Conservation (phyloP, 257 asterid species). For the Nicotiana tabacum region DNA sequence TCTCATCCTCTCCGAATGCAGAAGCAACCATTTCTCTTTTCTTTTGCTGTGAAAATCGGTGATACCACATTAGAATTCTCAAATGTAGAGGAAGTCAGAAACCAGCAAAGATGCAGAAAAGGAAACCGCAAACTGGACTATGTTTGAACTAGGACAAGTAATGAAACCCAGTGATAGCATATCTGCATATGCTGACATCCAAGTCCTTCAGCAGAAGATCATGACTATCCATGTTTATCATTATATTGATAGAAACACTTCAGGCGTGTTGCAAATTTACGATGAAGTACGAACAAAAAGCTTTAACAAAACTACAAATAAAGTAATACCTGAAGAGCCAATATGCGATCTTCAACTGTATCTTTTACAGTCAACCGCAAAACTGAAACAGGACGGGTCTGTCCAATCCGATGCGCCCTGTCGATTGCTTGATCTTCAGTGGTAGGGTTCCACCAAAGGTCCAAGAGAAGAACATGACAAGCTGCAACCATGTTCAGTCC, state of each 20-base stretch:
- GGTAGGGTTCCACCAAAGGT: conserved; percentile 99
- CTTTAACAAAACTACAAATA: neutral
- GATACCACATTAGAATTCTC: neutral
- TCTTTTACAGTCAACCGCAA: conserved; percentile 85
- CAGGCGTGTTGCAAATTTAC: neutral
- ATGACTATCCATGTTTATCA: neutral
- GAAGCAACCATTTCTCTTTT: conserved; percentile 93
- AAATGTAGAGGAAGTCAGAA: neutral
- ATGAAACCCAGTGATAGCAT: neutral
- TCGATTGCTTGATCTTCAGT: conserved; percentile 99
- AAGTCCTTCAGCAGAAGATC: neutral
- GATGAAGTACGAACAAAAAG: neutral
- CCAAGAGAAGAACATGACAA: conserved; percentile 83
- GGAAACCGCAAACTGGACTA: neutral
- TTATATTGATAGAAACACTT: neutral
- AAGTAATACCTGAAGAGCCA: conserved; percentile 79
- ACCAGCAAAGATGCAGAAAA: neutral
- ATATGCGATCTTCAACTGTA: conserved; percentile 96
- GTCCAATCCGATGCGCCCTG: conserved; percentile 97
- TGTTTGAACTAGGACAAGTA: neutral
- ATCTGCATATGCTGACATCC: neutral
- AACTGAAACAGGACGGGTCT: conserved; percentile 90
- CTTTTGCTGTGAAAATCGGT: conserved; percentile 50
- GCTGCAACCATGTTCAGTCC: conserved; percentile 99
- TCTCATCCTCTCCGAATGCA: conserved; percentile 91